Conservation (phyloP, 352 stramenopile species). For the Aphanomyces stellatus region DNA sequence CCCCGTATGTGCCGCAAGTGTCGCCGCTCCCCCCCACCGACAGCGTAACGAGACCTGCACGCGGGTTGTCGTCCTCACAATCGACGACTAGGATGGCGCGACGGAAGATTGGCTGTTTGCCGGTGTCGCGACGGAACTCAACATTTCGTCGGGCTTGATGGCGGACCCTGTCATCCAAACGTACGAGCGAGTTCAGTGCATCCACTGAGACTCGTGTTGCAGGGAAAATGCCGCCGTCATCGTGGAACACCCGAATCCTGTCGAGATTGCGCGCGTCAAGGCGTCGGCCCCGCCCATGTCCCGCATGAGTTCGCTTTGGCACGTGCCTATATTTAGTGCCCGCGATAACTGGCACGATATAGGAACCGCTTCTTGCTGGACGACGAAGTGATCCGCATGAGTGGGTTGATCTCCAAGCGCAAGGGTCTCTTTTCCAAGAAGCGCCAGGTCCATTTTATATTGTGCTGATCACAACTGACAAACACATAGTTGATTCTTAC, state of each 20-base stretch:
- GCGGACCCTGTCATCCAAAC: slow-evolving; percentile 47
- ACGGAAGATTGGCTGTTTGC: slow-evolving; percentile 85
- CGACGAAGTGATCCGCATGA: slow-evolving; percentile 82
- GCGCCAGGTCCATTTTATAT: slow-evolving; percentile 36
- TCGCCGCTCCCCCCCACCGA: slow-evolving; percentile 8
- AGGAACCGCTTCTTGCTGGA: slow-evolving; percentile 80
- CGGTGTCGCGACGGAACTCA: slow-evolving; percentile 74
- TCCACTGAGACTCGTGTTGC: not conserved
- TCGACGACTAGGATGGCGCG: slow-evolving; percentile 48
- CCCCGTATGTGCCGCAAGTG: slow-evolving; percentile 41
- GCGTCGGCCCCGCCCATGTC: slow-evolving; percentile 49
- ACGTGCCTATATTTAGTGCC: too few species aligned
- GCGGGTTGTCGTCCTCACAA: not conserved
- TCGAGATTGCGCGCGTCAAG: slow-evolving; percentile 74
- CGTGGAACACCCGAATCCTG: slow-evolving; percentile 36
- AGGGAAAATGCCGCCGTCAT: slow-evolving; percentile 1
- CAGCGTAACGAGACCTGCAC: not conserved
- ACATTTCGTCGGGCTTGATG: slow-evolving; percentile 73
- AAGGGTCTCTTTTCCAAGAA: slow-evolving; percentile 87
- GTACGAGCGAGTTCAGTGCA: slow-evolving; percentile 28
- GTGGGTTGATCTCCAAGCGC: slow-evolving; percentile 39
- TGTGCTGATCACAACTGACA: too few species aligned
- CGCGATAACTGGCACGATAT: too few species aligned
- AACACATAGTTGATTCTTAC: slow-evolving; percentile 74
- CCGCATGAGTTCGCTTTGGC: slow-evolving; percentile 72